These are phyloP conservation scores for Fomitiporia mediterranea DNA, from an alignment of 1,284 basidiomycete species.

Conservation along the genomic window DNA sequence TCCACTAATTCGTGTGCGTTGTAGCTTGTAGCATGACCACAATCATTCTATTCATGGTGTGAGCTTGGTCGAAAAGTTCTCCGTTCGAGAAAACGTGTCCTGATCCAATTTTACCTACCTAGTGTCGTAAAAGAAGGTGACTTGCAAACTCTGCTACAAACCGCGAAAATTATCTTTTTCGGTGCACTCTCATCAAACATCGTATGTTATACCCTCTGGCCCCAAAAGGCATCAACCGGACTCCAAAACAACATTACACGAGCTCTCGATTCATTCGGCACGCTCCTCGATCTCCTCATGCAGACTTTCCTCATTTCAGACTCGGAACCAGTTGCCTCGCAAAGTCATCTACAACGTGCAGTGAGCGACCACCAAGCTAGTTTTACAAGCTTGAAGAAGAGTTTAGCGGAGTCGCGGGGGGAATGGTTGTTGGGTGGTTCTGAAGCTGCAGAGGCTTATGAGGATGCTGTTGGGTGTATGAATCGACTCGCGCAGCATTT, in stretches of 20 bases:
- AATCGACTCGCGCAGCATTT: conserved; percentile 89
- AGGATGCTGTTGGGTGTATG: conserved; percentile 78
- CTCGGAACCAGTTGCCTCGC: conserved; percentile 42
- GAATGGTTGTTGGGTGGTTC: conserved; percentile 60
- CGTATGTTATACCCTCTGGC: conserved; percentile 84
- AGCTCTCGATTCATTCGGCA: conserved; percentile 84
- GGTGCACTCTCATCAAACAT: conserved; percentile 78
- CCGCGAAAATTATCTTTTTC: conserved; percentile 72
- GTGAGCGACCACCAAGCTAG: conserved; percentile 80
- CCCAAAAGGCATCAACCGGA: conserved; percentile 73
- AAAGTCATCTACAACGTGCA: conserved; percentile 65
- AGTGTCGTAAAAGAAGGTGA: conserved; percentile 91
- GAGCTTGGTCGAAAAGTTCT: conserved; percentile 29
- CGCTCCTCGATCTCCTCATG: conserved; percentile 76
- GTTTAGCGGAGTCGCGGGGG: conserved; percentile 76
- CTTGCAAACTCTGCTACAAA: conserved; percentile 64
- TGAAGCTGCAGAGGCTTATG: conserved; percentile 58
- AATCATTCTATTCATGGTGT: conserved; percentile 85
- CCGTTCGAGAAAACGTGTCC: neutral
- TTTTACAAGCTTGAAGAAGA: conserved; percentile 83
- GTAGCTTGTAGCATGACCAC: conserved; percentile 89
- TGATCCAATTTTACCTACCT: conserved; percentile 17
- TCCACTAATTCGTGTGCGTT: neutral
- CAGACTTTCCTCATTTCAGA: conserved; percentile 62
- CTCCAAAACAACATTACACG: conserved; percentile 82